These are phyloP conservation scores for Umbelopsis ramanniana DNA, from an alignment of 192 early-diverging fungal species.

Conservation along the genomic window DNA sequence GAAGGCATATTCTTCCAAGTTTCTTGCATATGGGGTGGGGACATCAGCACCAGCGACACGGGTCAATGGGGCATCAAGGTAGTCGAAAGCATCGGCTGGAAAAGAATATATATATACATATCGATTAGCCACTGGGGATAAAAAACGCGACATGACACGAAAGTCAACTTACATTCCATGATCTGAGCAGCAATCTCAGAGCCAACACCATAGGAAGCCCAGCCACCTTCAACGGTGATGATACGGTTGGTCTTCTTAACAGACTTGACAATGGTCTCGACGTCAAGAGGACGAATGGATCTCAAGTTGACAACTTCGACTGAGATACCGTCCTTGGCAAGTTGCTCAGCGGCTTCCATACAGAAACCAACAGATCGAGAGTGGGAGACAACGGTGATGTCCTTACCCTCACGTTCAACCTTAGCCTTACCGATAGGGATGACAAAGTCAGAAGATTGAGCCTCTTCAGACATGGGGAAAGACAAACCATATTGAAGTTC, in stretches of 20 bases:
- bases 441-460: slow-evolving; percentile 54
- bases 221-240: slow-evolving; percentile 95
- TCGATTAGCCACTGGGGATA: no score
- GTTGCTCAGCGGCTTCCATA: slow-evolving; percentile 85
- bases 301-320: slow-evolving; percentile 97
- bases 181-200: slow-evolving; percentile 94
- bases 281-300: slow-evolving; percentile 95
- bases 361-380: slow-evolving; percentile 86
- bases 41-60: slow-evolving; percentile 97
- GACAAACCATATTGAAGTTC: slow-evolving; percentile 96
- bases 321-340: slow-evolving; percentile 79
- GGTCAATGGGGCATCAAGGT: slow-evolving; percentile 92
- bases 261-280: slow-evolving; percentile 87
- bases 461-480: slow-evolving; percentile 84
- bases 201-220: slow-evolving; percentile 93
- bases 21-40: slow-evolving; percentile 95
- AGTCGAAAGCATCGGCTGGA: slow-evolving; percentile 90
- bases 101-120: no score
- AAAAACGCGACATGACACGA: not conserved
- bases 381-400: slow-evolving; percentile 94
- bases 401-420: slow-evolving; percentile 77
- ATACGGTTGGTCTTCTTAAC: slow-evolving; percentile 98
- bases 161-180: slow-evolving; percentile 71
- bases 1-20: slow-evolving; percentile 89
- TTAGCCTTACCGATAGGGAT: slow-evolving; percentile 93